Percentiles rank a stretch among this genome's conserved stretches.
Evolutionary conservation across 2,329 filamentous ascomycete species (phyloP).

Genomic region (Diplocarpon mali): DNA sequence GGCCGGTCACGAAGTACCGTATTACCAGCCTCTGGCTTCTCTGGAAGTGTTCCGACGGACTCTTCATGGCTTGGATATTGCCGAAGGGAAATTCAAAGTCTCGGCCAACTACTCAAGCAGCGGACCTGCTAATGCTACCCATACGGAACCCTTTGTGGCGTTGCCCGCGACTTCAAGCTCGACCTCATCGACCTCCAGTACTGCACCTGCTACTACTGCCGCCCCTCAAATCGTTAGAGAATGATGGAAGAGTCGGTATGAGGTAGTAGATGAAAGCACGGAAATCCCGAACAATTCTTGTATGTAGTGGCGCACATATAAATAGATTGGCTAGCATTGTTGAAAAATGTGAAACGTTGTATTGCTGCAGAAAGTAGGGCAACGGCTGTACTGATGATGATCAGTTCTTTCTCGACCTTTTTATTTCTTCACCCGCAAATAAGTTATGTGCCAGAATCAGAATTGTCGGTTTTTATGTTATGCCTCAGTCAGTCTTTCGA

Average conservation of each 20-base stretch:
- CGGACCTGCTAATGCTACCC: slow-evolving; percentile 15
- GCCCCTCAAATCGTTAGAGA: neutral
- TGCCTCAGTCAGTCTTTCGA: no score
- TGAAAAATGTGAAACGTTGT: no score
- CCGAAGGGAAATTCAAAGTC: slow-evolving; percentile 33
- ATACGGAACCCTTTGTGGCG: slow-evolving; percentile 15
- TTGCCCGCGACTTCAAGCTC: slow-evolving; percentile 11
- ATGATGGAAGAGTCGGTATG: neutral
- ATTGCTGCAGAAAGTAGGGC: no score
- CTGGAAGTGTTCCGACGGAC: slow-evolving; percentile 24
- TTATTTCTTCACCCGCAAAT: no score
- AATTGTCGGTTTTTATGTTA: no score
- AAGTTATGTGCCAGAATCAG: no score
- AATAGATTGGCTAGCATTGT: no score
- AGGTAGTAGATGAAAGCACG: no score
- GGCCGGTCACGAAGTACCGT: slow-evolving; percentile 19
- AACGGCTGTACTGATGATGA: no score
- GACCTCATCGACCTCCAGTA: neutral
- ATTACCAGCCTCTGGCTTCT: slow-evolving; percentile 20
- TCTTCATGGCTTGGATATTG: slow-evolving; percentile 22
- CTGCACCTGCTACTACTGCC: slow-evolving; percentile 4
- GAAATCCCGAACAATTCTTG: no score
- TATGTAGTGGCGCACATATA: no score
- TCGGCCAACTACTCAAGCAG: slow-evolving; percentile 15
- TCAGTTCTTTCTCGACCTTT: no score